These are phyloP conservation scores for Acanthamoeba sp. DNA, from an alignment of 208 protist genomes.

Conservation along the genomic window DNA sequence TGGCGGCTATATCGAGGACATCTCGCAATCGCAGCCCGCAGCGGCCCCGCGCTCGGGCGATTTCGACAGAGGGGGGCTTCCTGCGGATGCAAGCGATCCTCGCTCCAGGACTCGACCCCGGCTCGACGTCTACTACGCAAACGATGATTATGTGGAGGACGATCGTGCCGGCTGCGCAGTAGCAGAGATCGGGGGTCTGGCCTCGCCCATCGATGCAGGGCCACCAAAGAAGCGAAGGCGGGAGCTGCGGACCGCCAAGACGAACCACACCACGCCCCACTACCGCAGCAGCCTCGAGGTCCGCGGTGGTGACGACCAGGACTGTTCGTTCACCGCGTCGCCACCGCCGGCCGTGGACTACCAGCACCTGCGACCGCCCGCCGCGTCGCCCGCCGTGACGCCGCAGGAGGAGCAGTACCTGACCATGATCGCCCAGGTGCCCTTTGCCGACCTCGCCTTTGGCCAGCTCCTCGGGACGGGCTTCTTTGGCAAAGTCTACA, in stretches of 20 bases:
- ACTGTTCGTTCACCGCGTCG: not conserved
- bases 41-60: too few relatives aligned
- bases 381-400: not conserved
- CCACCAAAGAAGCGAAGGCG: not conserved
- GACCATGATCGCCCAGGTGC: not conserved
- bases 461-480: not conserved
- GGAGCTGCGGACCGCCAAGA: not conserved
- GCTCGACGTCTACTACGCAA: not conserved
- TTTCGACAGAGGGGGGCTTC: too few relatives aligned
- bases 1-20: too few relatives aligned
- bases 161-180: not conserved
- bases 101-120: not conserved
- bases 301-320: not conserved
- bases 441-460: conserved; percentile 12
- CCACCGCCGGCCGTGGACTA: not conserved
- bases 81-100: too few relatives aligned
- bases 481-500: conserved; percentile 56
- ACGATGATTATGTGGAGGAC: not conserved
- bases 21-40: too few relatives aligned
- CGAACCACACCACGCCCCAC: not conserved
- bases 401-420: conserved; percentile 28
- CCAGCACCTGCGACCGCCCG: not conserved
- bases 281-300: not conserved
- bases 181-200: too few relatives aligned
- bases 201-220: conserved; percentile 49